Evolutionary conservation across 2,329 filamentous ascomycete species (phyloP), one percentile per base, ranked within the genome.

Genomic region (Pseudogymnoascus sp.): DNA sequence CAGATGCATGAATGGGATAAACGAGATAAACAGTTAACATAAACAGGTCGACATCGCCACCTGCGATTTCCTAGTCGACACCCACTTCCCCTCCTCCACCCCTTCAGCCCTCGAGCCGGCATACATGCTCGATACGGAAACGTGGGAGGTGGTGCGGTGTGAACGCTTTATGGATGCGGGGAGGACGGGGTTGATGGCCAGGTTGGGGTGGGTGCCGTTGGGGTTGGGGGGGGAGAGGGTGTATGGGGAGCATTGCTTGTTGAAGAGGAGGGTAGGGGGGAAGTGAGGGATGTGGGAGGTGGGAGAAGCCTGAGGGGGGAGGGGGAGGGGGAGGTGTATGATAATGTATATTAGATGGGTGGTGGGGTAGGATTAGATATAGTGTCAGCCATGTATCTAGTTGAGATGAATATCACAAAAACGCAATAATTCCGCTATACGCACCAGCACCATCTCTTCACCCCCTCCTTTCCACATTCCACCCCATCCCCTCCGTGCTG

Each of bases 61-160:
- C 63, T 99, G 95, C 75, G 81, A 85, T 7, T 97, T 96, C 75
- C 74, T 99, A 4, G 88, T 98, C 14, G 95, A 99, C 74, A 96
- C 92, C 0, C 88, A 90, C 66, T 92, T 93, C 70, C 87, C 89
- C 0, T 78, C 79, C 31, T 79, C 79, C 14, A 70, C 75, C 36
- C 70, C 84, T 73, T 88, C 91, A 1, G 79, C 82, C 0, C 81
- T 88, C 10, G 93, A 99, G 73, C 93, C 93, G 1, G 85, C 92
- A 71, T 96, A 95, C 72, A 79, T 92, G 16, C 80, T 86, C 2
- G 89, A 97, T 69, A 77, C 79, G 34, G 78, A 86, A n/a, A 83
- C 83, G 14, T 99, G 95, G 95, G 86, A 96, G 62, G 77, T 83
- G 51, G 78, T 96, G 16, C 81, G 84, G 63, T 98, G 95, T 73